Evolutionary conservation across 2,329 filamentous ascomycete species (phyloP), one percentile per base, ranked within the genome.

Genomic region (Trichoderma sp.): DNA sequence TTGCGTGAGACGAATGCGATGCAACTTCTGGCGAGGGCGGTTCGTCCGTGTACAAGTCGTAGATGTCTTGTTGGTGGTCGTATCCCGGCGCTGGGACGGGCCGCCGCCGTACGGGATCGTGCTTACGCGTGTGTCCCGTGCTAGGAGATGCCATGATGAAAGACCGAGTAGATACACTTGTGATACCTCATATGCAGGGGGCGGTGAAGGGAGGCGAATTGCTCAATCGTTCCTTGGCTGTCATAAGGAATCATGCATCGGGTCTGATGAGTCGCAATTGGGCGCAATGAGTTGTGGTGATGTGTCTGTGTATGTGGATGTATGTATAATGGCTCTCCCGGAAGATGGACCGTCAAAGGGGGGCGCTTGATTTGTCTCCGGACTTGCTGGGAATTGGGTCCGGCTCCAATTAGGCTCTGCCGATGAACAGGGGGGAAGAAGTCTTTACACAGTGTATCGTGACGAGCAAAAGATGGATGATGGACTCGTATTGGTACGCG

Each of bases 251-350:
- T 24, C 2, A 43, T 34, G 52, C 61, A 57, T 64, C 28, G 28
- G 21, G 26, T 64, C 60, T 55, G 34, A 26, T 47, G 34, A 39
- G 34, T 41, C 41, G 59, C 26, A 24, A 28, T n/a, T 17, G 50
- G 59, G 50, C 48, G 3, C 34, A 39, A 39, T 39, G 34, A 14
- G 12, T 14, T 14, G 34, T 12, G 30, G 9, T 34, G 1, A 12
- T 3, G 21, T 24, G 21, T 14, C 14, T 39, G 12, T 39, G 9
- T 39, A 39, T 4, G 34, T 3, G 30, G 10, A 10, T 1, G 30
- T 39, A 12, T 39, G 34, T 39, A 52, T 62, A 62, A 63, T 63
- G 60, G 60, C 60, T 63, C 60, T 55, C 39, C 41, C 60, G 60
- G 60, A 30, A 51, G 55, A 55, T 17, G 30, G 51, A 12, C 41